Conservation (phyloP, 805 yeast genomes). For the Candida methanosorbosa region DNA sequence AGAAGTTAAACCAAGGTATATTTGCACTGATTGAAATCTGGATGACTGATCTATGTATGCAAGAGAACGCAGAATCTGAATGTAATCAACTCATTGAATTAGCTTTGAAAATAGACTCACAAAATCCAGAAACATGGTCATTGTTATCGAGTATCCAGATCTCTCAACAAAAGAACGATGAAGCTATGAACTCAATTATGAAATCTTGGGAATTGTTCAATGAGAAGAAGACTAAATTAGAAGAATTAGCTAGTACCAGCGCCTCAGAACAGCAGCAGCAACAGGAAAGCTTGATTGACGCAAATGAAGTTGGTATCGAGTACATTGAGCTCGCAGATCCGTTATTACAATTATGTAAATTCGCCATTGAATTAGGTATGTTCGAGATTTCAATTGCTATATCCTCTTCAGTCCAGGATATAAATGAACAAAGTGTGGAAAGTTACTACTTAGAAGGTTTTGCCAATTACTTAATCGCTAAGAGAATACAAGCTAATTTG, state of each 20-base stretch:
- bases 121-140: constrained; percentile 76
- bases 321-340: constrained; percentile 67
- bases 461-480: constrained; percentile 47
- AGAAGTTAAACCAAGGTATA: constrained; percentile 66
- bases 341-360: constrained; percentile 61
- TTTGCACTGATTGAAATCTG: constrained; percentile 87
- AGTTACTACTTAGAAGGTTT: constrained; percentile 78
- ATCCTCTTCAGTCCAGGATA: constrained; percentile 56
- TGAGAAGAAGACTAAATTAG: constrained; percentile 38
- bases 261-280: constrained; percentile 2
- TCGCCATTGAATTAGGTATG: constrained; percentile 67
- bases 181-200: constrained; percentile 60
- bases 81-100: constrained; percentile 67
- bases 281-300: constrained; percentile 25
- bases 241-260: constrained; percentile 25
- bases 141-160: constrained; percentile 80
- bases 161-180: constrained; percentile 69
- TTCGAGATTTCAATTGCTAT: constrained; percentile 62
- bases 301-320: constrained; percentile 36
- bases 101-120: constrained; percentile 49
- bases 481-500: constrained; percentile 20
- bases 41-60: constrained; percentile 98
- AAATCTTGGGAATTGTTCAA: constrained; percentile 69
- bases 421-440: constrained; percentile 81
- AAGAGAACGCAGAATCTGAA: constrained; percentile 70